Evolutionary conservation across 352 stramenopile species (phyloP).

Genomic region (Lagenidium giganteum): DNA sequence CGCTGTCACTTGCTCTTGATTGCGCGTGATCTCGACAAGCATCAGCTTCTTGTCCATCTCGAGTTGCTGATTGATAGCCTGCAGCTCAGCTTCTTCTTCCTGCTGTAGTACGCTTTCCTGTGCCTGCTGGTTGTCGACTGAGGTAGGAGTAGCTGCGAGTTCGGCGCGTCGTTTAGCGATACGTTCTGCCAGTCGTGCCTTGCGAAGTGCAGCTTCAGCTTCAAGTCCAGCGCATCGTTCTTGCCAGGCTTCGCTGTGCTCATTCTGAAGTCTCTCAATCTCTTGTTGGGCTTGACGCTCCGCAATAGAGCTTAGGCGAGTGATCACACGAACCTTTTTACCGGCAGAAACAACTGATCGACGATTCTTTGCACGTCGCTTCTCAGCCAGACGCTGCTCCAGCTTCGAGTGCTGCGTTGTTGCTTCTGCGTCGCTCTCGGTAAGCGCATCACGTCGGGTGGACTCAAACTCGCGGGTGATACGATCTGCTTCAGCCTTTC

Average conservation of each 20-base stretch:
- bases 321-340: too few species aligned
- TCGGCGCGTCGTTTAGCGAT: constrained; percentile 24
- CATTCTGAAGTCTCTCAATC: constrained; percentile 19
- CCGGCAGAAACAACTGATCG: too few species aligned
- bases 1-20: constrained; percentile 5
- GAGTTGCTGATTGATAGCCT: constrained; percentile 16
- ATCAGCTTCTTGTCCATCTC: constrained; percentile 17
- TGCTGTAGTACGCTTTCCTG: not conserved
- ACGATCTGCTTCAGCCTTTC: not conserved
- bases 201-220: constrained; percentile 20
- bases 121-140: not conserved
- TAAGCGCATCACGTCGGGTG: not conserved
- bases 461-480: not conserved
- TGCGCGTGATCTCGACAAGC: constrained; percentile 4
- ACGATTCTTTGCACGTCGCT: not conserved
- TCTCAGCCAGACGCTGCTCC: not conserved
- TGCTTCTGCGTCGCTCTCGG: constrained; percentile 15
- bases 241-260: constrained; percentile 19
- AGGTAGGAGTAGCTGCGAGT: not conserved
- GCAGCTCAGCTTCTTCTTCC: constrained; percentile 16
- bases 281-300: constrained; percentile 17
- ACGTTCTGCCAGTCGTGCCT: constrained; percentile 19
- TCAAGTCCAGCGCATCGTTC: constrained; percentile 21
- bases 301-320: constrained; percentile 4
- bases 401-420: not conserved